Conservation (phyloP, 148 eudicot genomes). For the Suaeda aralocaspica region DNA sequence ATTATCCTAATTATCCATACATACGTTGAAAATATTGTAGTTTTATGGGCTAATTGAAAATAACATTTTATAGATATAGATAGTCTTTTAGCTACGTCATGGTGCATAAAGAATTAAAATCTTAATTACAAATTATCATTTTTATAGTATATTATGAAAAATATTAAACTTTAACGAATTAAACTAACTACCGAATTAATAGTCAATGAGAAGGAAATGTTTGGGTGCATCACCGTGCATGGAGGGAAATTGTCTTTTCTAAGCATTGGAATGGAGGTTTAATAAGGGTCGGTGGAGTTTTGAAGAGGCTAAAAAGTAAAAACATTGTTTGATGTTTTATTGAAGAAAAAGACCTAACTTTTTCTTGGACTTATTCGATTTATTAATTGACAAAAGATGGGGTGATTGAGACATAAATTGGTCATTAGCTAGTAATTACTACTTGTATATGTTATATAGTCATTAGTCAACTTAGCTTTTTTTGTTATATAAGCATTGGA, state of each 20-base stretch:
- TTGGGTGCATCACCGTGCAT: no score
- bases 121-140: no score
- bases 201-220: slow-evolving; percentile 4
- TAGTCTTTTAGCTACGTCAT: no score
- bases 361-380: slow-evolving; percentile 8
- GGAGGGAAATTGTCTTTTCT: slow-evolving; percentile 4
- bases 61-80: no score
- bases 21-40: no score
- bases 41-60: no score
- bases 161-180: no score
- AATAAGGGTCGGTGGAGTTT: background rate
- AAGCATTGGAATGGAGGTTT: slow-evolving; percentile 14
- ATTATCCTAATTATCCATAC: no score
- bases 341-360: slow-evolving; percentile 13
- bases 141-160: no score
- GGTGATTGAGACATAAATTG: background rate
- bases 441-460: background rate
- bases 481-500: background rate
- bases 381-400: background rate
- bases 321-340: background rate
- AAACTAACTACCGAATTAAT: no score
- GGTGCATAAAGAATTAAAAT: no score
- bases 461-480: background rate
- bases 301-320: background rate
- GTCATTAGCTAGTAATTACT: no score